Evolutionary conservation across 2,329 filamentous ascomycete genomes (phyloP).

Genomic region (Emydomyces testavorans): DNA sequence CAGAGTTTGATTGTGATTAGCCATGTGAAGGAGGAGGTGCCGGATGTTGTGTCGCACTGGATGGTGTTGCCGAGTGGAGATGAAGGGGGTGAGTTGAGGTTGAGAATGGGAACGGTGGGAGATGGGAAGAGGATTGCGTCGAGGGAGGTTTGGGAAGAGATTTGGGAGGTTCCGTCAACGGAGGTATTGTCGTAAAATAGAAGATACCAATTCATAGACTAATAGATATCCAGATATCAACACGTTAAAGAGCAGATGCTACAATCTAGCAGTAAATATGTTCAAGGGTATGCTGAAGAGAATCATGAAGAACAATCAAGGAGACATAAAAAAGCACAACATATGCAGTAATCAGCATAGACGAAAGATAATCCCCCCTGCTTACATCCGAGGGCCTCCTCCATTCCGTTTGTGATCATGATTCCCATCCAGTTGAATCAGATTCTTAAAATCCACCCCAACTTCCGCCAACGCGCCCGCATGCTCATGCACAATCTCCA

Average conservation of each 20-base stretch:
- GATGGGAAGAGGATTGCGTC: constrained; percentile 10
- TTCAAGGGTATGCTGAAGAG: no score
- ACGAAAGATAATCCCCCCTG: no score
- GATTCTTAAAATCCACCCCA: constrained; percentile 74
- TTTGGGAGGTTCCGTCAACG: constrained; percentile 11
- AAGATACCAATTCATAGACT: neutral
- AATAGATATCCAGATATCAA: neutral
- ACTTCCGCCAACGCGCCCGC: constrained; percentile 70
- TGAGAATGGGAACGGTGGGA: constrained; percentile 14
- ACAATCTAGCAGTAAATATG: no score
- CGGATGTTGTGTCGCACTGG: constrained; percentile 71
- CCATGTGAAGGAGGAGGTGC: constrained; percentile 82
- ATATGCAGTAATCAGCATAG: no score
- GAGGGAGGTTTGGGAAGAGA: constrained; percentile 14
- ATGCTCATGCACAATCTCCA: constrained; percentile 70
- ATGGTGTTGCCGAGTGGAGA: constrained; percentile 56
- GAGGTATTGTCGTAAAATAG: no score
- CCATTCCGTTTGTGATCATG: neutral
- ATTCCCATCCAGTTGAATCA: constrained; percentile 42
- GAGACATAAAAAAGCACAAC: no score
- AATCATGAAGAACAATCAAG: no score
- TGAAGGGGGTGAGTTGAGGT: constrained; percentile 13
- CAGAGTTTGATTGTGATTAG: constrained; percentile 89
- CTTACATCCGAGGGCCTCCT: neutral
- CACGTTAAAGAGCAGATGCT: no score